Conservation (phyloP, 805 yeast genomes). For the Ogataea polymorpha region DNA sequence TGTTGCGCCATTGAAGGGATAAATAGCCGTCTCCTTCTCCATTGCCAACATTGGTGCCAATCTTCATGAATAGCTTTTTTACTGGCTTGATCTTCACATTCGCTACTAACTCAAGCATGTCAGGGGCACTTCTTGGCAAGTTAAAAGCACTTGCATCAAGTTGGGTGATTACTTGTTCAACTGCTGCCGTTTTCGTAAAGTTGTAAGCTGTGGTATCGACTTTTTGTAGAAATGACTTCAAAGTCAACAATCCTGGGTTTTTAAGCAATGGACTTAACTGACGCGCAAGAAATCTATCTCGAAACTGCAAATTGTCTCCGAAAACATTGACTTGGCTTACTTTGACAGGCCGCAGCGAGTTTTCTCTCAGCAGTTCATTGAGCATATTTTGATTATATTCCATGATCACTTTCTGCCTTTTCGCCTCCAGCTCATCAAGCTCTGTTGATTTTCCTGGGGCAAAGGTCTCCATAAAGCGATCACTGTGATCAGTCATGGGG, state of each 20-base stretch:
- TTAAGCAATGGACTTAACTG: slow-evolving; percentile 48
- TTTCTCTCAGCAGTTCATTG: slow-evolving; percentile 28
- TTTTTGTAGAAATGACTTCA: slow-evolving; percentile 37
- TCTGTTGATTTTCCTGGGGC: slow-evolving; percentile 8
- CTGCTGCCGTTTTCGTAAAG: slow-evolving; percentile 40
- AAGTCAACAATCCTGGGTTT: slow-evolving; percentile 33
- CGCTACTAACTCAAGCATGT: slow-evolving; percentile 28
- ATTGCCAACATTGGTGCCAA: slow-evolving; percentile 95
- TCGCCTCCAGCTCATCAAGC: slow-evolving; percentile 25
- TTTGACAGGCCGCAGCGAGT: slow-evolving; percentile 39
- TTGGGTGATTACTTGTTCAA: slow-evolving; percentile 40
- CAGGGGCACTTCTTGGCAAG: slow-evolving; percentile 17
- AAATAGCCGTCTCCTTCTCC: slow-evolving; percentile 96
- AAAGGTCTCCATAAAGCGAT: slow-evolving; percentile 24
- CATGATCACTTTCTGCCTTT: slow-evolving; percentile 27
- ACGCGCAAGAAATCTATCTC: slow-evolving; percentile 42
- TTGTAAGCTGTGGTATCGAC: slow-evolving; percentile 45
- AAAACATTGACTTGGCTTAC: slow-evolving; percentile 45
- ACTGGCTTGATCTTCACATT: slow-evolving; percentile 45
- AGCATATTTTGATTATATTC: slow-evolving; percentile 29
- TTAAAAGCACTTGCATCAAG: slow-evolving; percentile 24
- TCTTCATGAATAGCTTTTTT: slow-evolving; percentile 73
- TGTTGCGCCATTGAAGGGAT: slow-evolving; percentile 60
- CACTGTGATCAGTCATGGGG: slow-evolving; percentile 18
- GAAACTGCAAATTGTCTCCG: slow-evolving; percentile 42